Evolutionary conservation across 352 stramenopile genomes (phyloP), one percentile per base, ranked within the genome.

Genomic region (Phytopythium litorale): DNA sequence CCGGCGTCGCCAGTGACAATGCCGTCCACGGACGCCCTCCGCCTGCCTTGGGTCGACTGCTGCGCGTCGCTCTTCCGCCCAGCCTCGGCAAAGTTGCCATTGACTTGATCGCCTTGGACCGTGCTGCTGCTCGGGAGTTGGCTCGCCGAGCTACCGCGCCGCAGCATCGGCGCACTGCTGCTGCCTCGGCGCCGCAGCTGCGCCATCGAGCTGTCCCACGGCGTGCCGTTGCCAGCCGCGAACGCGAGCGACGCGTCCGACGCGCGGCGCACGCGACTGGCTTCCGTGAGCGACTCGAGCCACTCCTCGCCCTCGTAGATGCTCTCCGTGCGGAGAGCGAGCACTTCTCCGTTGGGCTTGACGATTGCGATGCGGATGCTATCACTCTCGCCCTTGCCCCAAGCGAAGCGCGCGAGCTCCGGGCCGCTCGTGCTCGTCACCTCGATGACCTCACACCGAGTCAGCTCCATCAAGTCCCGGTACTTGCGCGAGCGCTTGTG

Each of bases 301-400:
- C 84, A 94, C 58, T 94, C 84, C 37, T 82, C 81, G 19, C 84
- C 84, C 71, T 94, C 84, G 55, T 90, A 90, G 46, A 92, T 88
- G 56, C 76, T 91, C 51, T 94, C 84, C 0, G 82, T 90, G 25
- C 81, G 75, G 28, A 94, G 45, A 6, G 84, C 82, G 16, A 92
- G 42, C 23, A 89, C 78, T 60, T 92, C 79, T 3, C 84, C 84
- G 32, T 81, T 89, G 0, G 75, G 67, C 51, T 87, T 89, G 30
- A 76, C 76, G 48, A 94, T 90, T 5, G 79, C 82, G 28, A 94
- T 91, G 16, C 76, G 78, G 60, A 91, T 88, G 46, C 79, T 89
- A 11, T 78, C 59, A 56, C 50, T 61, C 33, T 81, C 65, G 46
- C 66, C 66, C 50, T 87, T 82, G 43, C 88, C 73, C 46, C 62